A percentile compares a stretch with the other conserved stretches of the same genome.
Evolutionary conservation across 352 stramenopile genomes (phyloP).

Genomic region (Phytopythium ostracodes): DNA sequence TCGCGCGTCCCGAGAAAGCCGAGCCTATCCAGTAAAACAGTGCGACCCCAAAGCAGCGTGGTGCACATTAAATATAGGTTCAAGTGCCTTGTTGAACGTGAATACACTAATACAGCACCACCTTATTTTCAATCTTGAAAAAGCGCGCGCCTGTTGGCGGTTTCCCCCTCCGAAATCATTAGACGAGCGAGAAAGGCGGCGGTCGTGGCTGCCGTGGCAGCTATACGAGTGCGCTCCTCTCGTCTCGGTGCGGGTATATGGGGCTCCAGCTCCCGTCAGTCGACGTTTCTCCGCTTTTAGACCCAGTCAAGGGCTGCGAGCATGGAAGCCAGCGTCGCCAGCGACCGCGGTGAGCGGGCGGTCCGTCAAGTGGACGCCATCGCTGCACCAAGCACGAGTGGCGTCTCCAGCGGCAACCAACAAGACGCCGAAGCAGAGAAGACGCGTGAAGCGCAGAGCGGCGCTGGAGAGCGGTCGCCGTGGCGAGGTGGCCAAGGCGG

Average conservation of each 20-base stretch:
- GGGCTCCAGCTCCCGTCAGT: not conserved
- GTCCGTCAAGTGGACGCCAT: not conserved
- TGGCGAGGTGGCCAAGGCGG: not conserved
- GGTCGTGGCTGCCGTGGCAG: not conserved
- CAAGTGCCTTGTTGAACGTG: too few species aligned
- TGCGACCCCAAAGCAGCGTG: too few species aligned
- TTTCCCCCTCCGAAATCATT: conserved; percentile 2
- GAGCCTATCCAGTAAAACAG: too few species aligned
- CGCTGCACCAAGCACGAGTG: too few species aligned
- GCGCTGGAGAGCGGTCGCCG: not conserved
- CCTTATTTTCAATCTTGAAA: conserved; percentile 6
- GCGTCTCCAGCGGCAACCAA: not conserved
- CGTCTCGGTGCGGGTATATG: not conserved
- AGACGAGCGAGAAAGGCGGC: not conserved
- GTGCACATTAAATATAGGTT: too few species aligned
- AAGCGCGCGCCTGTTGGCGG: conserved; percentile 9
- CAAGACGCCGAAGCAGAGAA: not conserved
- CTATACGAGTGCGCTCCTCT: not conserved
- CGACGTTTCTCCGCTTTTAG: too few species aligned
- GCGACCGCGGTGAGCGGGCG: not conserved
- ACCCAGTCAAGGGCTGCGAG: not conserved
- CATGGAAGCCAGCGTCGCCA: not conserved
- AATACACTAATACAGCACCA: not conserved
- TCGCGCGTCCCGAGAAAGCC: too few species aligned
- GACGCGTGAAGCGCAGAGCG: not conserved